Evolutionary conservation across 2,329 filamentous ascomycete species (phyloP), one percentile per base, ranked within the genome.

Genomic region (Pseudocercospora fuligena): DNA sequence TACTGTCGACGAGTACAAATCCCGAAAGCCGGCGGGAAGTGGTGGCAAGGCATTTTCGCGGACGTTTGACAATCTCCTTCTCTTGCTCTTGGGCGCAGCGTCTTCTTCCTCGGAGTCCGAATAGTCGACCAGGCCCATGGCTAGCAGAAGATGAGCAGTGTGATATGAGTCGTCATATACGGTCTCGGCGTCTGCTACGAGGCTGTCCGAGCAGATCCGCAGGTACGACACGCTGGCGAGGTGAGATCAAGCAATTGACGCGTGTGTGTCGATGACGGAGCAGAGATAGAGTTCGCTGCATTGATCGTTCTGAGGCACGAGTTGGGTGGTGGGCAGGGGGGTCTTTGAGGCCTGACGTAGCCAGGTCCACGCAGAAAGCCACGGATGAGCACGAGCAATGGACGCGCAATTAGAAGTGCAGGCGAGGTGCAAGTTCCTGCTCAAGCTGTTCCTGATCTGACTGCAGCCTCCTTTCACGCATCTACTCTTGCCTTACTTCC

Each of bases 1-100:
- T 60, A 92, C 89, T 47, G 89, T 92, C 11, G 92, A 90, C 29
- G 94, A 91, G 80, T 99, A 98, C 63, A 98, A 85, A 78, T 97
- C 92, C 78, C 93, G 92, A 79, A 99, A 98, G 63, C 87, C 82
- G 12, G 88, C 80, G 8, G 94, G 94, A 23, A 97, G 85, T 8
- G 93, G 92, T 31, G 77, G 78, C 19, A 74, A 70, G 19, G 65
- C 46, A 36, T 64, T 54, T 36, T 43, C n/a, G 46, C 60, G 49
- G 43, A 12, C 61, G 21, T 51, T 21, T 51, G 51, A 61, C 19
- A 67, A 23, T 19, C 65, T 73, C n/a, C 58, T 63, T 67, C 73
- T 75, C 68, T 73, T 75, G 36, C 49, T 60, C 46, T 60, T 33
- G 23, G 51, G 51, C 57, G 69, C 66, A 49, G 70, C 67, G 62